Evolutionary conservation across 2,329 filamentous ascomycete species (phyloP).

Genomic region (Fusarium duplospermum): DNA sequence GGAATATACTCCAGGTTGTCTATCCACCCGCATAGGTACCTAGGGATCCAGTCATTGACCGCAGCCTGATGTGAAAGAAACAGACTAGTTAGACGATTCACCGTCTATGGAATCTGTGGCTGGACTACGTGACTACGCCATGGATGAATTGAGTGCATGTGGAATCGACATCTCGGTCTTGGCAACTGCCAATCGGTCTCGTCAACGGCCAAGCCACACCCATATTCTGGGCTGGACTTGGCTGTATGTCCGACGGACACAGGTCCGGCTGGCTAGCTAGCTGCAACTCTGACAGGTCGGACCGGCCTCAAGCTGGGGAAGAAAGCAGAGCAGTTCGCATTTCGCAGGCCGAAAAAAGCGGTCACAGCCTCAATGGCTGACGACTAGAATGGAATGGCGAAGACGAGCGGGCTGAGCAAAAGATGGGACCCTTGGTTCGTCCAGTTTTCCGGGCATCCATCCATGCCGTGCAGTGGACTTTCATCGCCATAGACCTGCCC

Average conservation of each 20-base stretch:
- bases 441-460: background rate
- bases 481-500: background rate
- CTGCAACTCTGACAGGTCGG: background rate
- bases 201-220: conserved; percentile 26
- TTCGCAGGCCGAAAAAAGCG: background rate
- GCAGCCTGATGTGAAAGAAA: background rate
- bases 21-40: background rate
- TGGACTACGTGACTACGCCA: background rate
- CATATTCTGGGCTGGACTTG: background rate
- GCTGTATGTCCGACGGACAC: conserved; percentile 3
- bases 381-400: conserved; percentile 21
- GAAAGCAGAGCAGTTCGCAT: conserved; percentile 13
- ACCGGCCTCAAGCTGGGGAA: conserved; percentile 13
- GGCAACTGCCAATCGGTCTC: conserved; percentile 15
- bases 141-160: conserved; percentile 4
- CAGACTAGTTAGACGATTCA: background rate
- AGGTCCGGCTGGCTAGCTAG: background rate
- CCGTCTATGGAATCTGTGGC: background rate
- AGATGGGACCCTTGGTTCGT: background rate
- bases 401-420: background rate
- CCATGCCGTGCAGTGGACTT: background rate
- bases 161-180: conserved; percentile 14
- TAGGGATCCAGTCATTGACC: background rate
- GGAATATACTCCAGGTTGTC: background rate
- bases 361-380: conserved; percentile 36